phyloP scores from a whole-genome alignment of 768 basidiomycete species.

The Phallus indusiatus region DNA sequence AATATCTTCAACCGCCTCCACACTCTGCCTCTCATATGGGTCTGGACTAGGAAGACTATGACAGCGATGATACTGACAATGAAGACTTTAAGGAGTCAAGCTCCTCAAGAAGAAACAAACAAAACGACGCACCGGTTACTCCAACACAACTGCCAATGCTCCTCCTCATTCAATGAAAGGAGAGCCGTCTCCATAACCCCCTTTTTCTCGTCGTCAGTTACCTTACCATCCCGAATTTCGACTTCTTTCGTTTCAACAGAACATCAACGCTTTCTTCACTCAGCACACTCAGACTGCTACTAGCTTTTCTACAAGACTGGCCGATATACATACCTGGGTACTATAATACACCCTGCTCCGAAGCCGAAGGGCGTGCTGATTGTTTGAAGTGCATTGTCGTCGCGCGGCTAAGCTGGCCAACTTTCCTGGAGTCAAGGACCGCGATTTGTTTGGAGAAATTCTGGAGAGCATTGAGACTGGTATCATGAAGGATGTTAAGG shows the following conservation, averaged over 20 bases:
- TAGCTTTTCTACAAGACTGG: too few species aligned
- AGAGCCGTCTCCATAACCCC: conserved; percentile 28
- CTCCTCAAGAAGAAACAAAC: not conserved
- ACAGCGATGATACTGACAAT: not conserved
- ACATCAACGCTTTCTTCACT: too few species aligned
- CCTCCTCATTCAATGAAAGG: too few species aligned
- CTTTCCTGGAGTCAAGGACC: conserved; percentile 84
- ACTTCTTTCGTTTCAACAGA: conserved; percentile 48
- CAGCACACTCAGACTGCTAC: too few species aligned
- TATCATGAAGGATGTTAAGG: conserved; percentile 56
- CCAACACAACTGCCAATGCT: too few species aligned
- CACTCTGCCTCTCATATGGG: too few species aligned
- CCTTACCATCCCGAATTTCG: conserved; percentile 58
- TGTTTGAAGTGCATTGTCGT: conserved; percentile 61
- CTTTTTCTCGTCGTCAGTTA: conserved; percentile 59
- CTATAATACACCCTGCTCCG: not conserved
- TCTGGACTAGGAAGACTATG: not conserved
- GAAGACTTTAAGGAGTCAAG: not conserved
- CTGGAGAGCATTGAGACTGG: conserved; percentile 72
- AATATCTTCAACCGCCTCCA: too few species aligned
- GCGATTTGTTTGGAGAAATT: conserved; percentile 66
- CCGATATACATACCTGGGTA: too few species aligned
- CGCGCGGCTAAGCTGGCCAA: conserved; percentile 76
- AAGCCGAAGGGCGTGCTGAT: not conserved
- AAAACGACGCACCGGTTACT: too few species aligned